phyloP scores from a whole-genome alignment of 73 alveolate species.

The Paramecium primaurelia region DNA sequence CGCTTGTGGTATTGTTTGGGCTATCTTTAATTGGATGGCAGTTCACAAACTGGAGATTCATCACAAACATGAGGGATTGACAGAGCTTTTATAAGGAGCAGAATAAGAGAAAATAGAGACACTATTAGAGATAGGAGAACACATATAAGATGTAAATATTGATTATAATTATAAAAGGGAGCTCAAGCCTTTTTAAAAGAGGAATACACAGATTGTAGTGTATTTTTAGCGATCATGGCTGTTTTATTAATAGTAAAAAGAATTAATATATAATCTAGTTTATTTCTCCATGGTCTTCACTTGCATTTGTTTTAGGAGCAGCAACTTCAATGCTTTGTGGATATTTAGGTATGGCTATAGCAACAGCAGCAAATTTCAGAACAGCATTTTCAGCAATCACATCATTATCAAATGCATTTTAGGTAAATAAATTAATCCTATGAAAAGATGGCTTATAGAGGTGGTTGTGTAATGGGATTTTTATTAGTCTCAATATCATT shows the following conservation, averaged over 20 bases:
- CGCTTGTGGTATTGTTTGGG: constrained; percentile 57
- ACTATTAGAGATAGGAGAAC: constrained; percentile 28
- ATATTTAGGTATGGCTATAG: constrained; percentile 89
- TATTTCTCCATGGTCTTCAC: constrained; percentile 67
- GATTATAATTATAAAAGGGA: constrained; percentile 59
- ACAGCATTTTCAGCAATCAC: constrained; percentile 68
- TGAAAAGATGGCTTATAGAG: constrained; percentile 82
- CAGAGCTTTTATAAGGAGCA: constrained; percentile 41
- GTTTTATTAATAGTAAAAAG: constrained; percentile 59
- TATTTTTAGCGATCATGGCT: constrained; percentile 62
- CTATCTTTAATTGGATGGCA: constrained; percentile 38
- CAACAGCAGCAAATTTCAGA: constrained; percentile 76
- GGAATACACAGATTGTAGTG: constrained; percentile 72
- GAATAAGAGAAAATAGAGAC: constrained; percentile 52
- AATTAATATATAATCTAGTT: constrained; percentile 42
- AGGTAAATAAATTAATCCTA: constrained; percentile 32
- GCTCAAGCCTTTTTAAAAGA: constrained; percentile 79
- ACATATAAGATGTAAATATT: constrained; percentile 23
- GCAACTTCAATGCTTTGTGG: constrained; percentile 81
- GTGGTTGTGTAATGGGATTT: constrained; percentile 90
- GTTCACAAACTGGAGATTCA: constrained; percentile 38
- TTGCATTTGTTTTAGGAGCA: constrained; percentile 86
- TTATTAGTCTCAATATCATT: constrained; percentile 83
- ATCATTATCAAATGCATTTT: constrained; percentile 66
- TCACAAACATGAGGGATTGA: constrained; percentile 1